Evolutionary conservation across 2,329 filamentous ascomycete species (phyloP).

Genomic region (Akanthomyces uredinophilus): DNA sequence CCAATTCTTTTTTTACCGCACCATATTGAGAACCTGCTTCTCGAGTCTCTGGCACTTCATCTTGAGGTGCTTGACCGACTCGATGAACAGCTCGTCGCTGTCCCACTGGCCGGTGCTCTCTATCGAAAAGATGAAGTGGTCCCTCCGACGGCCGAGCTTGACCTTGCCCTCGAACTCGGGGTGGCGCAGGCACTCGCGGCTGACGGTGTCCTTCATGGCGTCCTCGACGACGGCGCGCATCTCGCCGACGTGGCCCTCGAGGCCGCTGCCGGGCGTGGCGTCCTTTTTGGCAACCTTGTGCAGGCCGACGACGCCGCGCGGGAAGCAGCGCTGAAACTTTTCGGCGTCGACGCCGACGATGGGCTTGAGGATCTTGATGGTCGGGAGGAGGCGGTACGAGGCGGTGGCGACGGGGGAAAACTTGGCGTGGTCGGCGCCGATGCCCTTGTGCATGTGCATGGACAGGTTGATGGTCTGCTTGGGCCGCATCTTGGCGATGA

Average conservation of each 20-base stretch:
- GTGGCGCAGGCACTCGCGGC: conserved; percentile 85
- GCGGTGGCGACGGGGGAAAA: conserved; percentile 95
- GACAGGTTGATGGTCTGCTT: conserved; percentile 81
- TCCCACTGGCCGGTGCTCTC: conserved; percentile 95
- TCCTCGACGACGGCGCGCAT: conserved; percentile 82
- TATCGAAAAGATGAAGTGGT: conserved; percentile 96
- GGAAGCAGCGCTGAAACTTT: conserved; percentile 89
- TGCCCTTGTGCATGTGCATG: conserved; percentile 92
- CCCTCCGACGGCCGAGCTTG: conserved; percentile 79
- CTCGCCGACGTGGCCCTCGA: conserved; percentile 72
- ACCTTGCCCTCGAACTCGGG: conserved; percentile 94
- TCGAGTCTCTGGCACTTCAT: conserved; percentile 73
- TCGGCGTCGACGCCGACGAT: conserved; percentile 82
- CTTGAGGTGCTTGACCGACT: conserved; percentile 80
- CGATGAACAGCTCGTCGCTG: conserved; percentile 88
- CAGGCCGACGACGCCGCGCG: conserved; percentile 77
- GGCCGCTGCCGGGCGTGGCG: conserved; percentile 56
- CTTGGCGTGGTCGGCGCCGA: conserved; percentile 92
- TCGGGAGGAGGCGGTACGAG: conserved; percentile 83
- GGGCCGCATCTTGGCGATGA: conserved; percentile 89
- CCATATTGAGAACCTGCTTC: conserved; percentile 64
- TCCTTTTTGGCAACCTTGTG: conserved; percentile 67
- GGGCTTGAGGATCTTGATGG: conserved; percentile 75
- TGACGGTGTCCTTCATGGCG: conserved; percentile 91
- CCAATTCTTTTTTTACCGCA: conserved; percentile 33